phyloP scores from a whole-genome alignment of 129 eudicot species.

The Tagetes erecta region DNA sequence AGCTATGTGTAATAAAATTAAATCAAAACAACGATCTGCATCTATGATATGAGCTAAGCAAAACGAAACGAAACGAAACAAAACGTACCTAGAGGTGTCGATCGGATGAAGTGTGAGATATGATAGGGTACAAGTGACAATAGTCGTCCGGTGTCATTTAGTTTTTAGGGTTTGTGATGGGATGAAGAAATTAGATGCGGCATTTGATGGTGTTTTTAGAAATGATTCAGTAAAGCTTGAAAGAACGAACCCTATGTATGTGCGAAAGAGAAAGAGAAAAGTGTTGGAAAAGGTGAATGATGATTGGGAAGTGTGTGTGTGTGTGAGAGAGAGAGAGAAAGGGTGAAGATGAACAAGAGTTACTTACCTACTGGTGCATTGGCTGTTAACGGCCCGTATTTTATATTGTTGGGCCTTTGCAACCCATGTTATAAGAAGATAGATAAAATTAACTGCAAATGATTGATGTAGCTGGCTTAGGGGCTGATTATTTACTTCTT shows the following conservation, averaged over 20 bases:
- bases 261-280: slow-evolving; percentile 23
- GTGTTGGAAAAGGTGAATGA: slow-evolving; percentile 32
- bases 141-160: slow-evolving; percentile 32
- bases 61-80: too few relatives aligned
- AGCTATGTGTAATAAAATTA: too few relatives aligned
- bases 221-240: background rate
- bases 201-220: background rate
- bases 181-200: slow-evolving; percentile 7
- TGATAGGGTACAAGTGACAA: slow-evolving; percentile 21
- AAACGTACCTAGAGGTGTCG: slow-evolving; percentile 20
- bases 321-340: background rate
- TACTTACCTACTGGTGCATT: background rate
- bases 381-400: background rate
- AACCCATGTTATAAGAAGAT: background rate
- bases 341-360: background rate
- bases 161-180: background rate
- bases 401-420: background rate
- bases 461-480: too few relatives aligned
- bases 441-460: too few relatives aligned
- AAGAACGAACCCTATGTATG: slow-evolving; percentile 4
- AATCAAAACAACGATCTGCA: background rate
- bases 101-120: slow-evolving; percentile 25
- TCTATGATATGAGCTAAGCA: background rate
- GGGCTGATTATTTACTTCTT: too few relatives aligned
- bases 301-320: slow-evolving; percentile 23